Percentiles rank a stretch among this genome's conserved stretches.
Evolutionary conservation across 352 stramenopile genomes (phyloP).

Genomic region (Phytophthora aleatoria): DNA sequence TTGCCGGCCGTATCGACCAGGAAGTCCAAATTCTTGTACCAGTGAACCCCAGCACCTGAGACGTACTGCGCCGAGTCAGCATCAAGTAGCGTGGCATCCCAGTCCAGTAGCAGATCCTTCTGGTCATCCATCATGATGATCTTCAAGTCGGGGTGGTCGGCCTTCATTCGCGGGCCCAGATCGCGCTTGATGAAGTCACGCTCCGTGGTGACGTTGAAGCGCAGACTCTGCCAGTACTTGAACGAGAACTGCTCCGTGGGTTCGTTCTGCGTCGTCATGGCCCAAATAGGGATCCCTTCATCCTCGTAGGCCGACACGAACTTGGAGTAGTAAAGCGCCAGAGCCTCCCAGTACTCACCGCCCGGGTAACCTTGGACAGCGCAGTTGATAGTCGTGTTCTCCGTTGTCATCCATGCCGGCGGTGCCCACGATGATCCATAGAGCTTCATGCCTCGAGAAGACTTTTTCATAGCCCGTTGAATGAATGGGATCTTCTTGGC

Average conservation of each 20-base stretch:
- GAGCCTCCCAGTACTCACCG: conserved; percentile 51
- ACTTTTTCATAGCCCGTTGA: conserved; percentile 50
- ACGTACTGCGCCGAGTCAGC: conserved; percentile 71
- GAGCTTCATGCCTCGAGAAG: conserved; percentile 57
- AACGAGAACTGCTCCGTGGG: conserved; percentile 45
- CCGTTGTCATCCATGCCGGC: conserved; percentile 80
- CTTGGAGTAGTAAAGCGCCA: conserved; percentile 82
- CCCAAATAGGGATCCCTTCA: conserved; percentile 66
- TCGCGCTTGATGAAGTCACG: conserved; percentile 70
- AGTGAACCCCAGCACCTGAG: conserved; percentile 86
- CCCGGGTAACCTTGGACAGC: conserved; percentile 48
- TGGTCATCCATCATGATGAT: conserved; percentile 84
- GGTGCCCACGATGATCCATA: conserved; percentile 81
- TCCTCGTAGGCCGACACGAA: conserved; percentile 76
- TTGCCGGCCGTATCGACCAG: conserved; percentile 45
- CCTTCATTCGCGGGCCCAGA: conserved; percentile 62
- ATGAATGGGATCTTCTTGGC: conserved; percentile 80
- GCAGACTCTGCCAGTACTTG: conserved; percentile 58
- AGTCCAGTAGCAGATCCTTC: conserved; percentile 54
- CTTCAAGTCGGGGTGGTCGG: conserved; percentile 69
- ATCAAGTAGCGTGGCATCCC: conserved; percentile 50
- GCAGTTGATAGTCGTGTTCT: conserved; percentile 54
- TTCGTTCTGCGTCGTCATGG: conserved; percentile 82
- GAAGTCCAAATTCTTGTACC: conserved; percentile 80
- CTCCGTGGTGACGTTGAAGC: conserved; percentile 38